phyloP scores from a whole-genome alignment of 352 stramenopile genomes.

The Phytophthora tentaculata region DNA sequence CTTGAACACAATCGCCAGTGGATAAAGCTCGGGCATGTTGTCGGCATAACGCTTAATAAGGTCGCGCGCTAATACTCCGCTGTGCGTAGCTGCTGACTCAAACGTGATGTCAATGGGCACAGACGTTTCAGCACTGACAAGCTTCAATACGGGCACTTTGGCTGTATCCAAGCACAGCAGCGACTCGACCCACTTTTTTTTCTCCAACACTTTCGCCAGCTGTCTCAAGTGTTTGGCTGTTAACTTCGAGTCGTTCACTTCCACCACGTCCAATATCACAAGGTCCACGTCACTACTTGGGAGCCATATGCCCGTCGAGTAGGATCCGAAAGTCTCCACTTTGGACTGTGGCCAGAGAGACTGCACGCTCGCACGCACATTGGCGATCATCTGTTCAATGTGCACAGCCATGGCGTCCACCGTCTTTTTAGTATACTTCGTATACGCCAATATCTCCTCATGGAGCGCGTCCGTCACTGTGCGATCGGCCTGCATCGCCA shows the following conservation, averaged over 20 bases:
- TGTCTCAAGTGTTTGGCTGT: constrained; percentile 67
- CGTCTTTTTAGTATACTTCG: constrained; percentile 67
- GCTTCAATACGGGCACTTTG: constrained; percentile 86
- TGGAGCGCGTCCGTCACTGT: constrained; percentile 64
- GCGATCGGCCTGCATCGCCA: background rate
- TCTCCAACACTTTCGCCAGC: constrained; percentile 61
- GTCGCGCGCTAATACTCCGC: constrained; percentile 79
- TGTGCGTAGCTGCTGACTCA: constrained; percentile 82
- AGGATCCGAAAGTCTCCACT: constrained; percentile 87
- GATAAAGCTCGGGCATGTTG: constrained; percentile 88
- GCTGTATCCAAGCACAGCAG: constrained; percentile 83
- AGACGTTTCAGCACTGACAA: constrained; percentile 74
- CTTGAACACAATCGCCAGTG: constrained; percentile 91
- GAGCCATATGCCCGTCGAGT: constrained; percentile 89
- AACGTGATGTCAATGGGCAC: constrained; percentile 90
- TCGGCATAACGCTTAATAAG: constrained; percentile 87
- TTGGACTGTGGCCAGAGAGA: constrained; percentile 77
- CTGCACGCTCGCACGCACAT: constrained; percentile 70
- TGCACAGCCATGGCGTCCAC: constrained; percentile 81
- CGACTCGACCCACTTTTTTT: constrained; percentile 81
- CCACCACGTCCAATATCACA: constrained; percentile 78
- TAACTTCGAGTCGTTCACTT: constrained; percentile 63
- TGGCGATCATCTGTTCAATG: constrained; percentile 86
- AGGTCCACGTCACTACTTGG: constrained; percentile 88
- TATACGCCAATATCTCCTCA: constrained; percentile 84